Base-by-base conservation (phyloP, 306 rosid species). In the Carpinus fangiana region DNA sequence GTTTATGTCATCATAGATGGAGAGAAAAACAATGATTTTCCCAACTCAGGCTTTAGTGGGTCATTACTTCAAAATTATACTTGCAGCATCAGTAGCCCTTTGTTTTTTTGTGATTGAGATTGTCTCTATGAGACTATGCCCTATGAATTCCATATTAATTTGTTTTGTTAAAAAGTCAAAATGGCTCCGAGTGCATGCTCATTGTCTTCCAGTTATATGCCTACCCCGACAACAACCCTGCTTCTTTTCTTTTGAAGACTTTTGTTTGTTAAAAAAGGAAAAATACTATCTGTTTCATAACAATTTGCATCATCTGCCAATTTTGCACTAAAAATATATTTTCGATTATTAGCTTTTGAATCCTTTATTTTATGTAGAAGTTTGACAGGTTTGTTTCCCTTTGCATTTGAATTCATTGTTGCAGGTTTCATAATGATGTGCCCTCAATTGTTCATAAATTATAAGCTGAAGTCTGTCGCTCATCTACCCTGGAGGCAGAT, bases 401-500 rank as follows among this genome's bases (percentile, higher is more conserved):
- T n/a, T 82, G 56, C 46, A 57, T 23, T 74, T 79, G 80, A 52
- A 72, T 80, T 62, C 80, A 28, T 65, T 72, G 74, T 47, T 78
- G 76, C 90, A 94, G 98, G 98, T 65, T 95, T 95, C 80, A 91
- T 93, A 73, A 95, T 95, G 99, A 95, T 95, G 99, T 95, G 99
- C 85, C 99, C 99, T 38, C 99, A 95, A 68, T 83, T 95, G 82
- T 95, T 95, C 88, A 95, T 95, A 82, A 95, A 95, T 82, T 95
- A 95, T 88, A 95, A 95, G 90, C 96, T 95, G 72, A 89, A 95
- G 88, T 95, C 99, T 61, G 99, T 95, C 75, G 99, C 99, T 78
- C 99, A 95, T 89, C 88, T 95, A 62, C 99, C 99, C 36, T 95
- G 99, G 99, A 91, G 99, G 86, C 99, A 95, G 85, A 95, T 95